Evolutionary conservation across 2,329 filamentous ascomycete genomes (phyloP), one percentile per base, ranked within the genome.

Genomic region (Epichloe gansuensis): DNA sequence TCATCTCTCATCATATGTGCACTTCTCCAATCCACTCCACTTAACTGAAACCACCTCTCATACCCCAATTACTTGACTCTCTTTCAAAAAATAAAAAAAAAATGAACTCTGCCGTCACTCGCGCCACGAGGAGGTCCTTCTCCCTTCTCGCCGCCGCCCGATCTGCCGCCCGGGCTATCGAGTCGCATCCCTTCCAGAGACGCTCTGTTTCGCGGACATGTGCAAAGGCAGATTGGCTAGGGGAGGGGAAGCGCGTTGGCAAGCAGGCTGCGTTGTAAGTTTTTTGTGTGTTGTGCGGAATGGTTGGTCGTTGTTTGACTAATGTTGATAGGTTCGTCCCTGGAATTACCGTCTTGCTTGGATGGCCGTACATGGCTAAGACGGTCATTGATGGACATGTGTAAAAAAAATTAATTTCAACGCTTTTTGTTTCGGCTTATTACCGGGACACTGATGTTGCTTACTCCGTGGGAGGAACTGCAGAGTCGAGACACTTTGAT

Each of bases 121-220:
- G 65, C 56, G 57, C 58, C 53, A 58, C 60, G 25, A 61, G 62
- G 51, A 63, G 68, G 42, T 64, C 64, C 21, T 67, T 67, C 58
- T 69, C 67, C 53, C 58, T 67, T 40, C 56, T 67, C 42, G 55
- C 54, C 36, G 54, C 60, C n/a, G 60, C 68, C 58, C 64, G 67
- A 51, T 60, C 58, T 38, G 62, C 61, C 38, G 62, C 61, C 39
- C 65, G 65, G 50, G 57, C 61, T 36, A 61, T 66, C 57, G 67
- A 69, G 55, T 43, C 66, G 51, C 67, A 69, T 50, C 65, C 66
- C 51, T 68, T 68, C 46, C 62, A 67, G 57, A 63, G 66, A 47
- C 55, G 66, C 13, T 58, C 66, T 43, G 49, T 56, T 15, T 56
- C 58, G 23, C 61, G 62, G 49, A 57, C 58, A 53, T 46, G 61